A percentile compares a stretch with the other conserved stretches of the same genome.
These are phyloP conservation scores for Neoscytalidium dimidiatum DNA, from an alignment of 2,329 filamentous ascomycete genomes.

Conservation along the genomic window DNA sequence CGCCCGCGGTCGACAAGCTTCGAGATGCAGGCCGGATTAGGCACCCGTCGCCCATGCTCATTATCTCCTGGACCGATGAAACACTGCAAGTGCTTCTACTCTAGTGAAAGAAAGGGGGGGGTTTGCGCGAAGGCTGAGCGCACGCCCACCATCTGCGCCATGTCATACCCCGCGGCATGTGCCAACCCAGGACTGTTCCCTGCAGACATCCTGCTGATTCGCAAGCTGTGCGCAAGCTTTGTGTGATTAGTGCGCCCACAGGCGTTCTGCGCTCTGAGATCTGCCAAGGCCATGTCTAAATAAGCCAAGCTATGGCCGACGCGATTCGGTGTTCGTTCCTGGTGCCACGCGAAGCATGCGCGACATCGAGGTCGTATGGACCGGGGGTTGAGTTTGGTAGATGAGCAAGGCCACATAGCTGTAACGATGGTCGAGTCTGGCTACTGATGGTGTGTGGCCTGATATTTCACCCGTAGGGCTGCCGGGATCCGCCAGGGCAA, in stretches of 20 bases:
- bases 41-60: not conserved
- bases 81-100: not conserved
- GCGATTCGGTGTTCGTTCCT: not conserved
- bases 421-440: not conserved
- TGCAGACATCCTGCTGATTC: not conserved
- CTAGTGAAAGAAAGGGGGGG: not conserved
- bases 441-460: not conserved
- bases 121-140: not conserved
- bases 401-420: not conserved
- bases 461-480: not conserved
- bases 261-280: not conserved
- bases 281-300: not conserved
- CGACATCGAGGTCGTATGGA: not conserved
- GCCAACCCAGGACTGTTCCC: not conserved
- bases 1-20: not conserved
- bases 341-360: not conserved
- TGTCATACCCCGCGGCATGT: not conserved
- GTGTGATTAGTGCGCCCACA: not conserved
- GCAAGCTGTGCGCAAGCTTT: not conserved
- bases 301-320: not conserved
- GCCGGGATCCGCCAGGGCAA: not conserved
- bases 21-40: not conserved
- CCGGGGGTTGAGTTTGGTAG: not conserved
- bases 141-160: not conserved
- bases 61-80: not conserved